A percentile compares a stretch with the other conserved stretches of the same genome.
Conservation (phyloP, 768 basidiomycete genomes). For the Mycena rosella region DNA sequence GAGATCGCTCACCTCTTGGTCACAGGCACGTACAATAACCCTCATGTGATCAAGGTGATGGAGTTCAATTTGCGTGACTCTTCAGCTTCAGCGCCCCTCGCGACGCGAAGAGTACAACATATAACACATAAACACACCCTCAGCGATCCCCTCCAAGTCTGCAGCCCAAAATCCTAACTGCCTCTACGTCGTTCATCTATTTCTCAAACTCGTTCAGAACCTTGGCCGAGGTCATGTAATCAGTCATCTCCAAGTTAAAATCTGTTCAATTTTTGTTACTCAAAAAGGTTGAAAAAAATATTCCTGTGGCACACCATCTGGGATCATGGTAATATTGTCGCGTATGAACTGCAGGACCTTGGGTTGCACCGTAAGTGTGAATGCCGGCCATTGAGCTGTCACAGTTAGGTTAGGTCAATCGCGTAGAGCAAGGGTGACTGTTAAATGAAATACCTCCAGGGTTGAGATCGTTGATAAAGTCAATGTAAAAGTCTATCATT, state of each 20-base stretch:
- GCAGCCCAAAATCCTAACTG: too few relatives aligned
- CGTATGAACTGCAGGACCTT: slow-evolving; percentile 64
- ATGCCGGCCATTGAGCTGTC: slow-evolving; percentile 64
- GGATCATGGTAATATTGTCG: slow-evolving; percentile 65
- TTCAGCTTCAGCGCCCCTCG: too few relatives aligned
- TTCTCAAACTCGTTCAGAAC: slow-evolving; percentile 63
- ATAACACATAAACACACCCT: too few relatives aligned
- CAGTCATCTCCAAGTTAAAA: slow-evolving; percentile 55
- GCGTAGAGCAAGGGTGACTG: background rate
- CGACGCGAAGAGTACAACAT: too few relatives aligned
- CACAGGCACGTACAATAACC: too few relatives aligned
- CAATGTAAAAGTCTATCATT: slow-evolving; percentile 67
- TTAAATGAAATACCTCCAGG: slow-evolving; percentile 58
- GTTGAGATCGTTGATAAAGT: slow-evolving; percentile 66
- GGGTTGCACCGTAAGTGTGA: slow-evolving; percentile 44
- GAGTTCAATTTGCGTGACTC: too few relatives aligned
- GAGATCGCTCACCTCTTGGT: too few relatives aligned
- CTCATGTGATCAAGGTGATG: too few relatives aligned
- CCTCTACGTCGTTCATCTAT: slow-evolving; percentile 39
- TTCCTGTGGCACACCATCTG: slow-evolving; percentile 63
- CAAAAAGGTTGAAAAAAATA: background rate
- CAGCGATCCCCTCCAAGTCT: too few relatives aligned
- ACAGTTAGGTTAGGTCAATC: background rate
- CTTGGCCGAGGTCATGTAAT: slow-evolving; percentile 55
- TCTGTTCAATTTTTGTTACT: slow-evolving; percentile 44